These are phyloP conservation scores for Globisporangium solare DNA, from an alignment of 352 stramenopile species.

Conservation along the genomic window DNA sequence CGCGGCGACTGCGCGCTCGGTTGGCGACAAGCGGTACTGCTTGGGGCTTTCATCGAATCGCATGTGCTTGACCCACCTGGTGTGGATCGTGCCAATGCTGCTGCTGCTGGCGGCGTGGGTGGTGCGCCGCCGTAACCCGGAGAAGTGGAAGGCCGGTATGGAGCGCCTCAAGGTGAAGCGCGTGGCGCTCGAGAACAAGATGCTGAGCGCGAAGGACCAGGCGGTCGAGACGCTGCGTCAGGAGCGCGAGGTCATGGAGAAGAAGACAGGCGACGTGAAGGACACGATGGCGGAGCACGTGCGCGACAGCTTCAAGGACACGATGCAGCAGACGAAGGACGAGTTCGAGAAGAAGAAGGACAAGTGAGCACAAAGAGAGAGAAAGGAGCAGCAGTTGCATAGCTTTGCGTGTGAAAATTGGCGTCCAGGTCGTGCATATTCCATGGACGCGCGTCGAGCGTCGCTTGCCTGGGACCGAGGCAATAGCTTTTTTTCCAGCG, in stretches of 20 bases:
- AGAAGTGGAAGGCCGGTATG: conserved; percentile 57
- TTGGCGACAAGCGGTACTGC: conserved; percentile 48
- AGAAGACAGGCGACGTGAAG: conserved; percentile 10
- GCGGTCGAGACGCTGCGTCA: conserved; percentile 30
- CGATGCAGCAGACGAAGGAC: not conserved
- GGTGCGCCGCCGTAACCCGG: conserved; percentile 57
- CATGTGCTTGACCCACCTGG: conserved; percentile 40
- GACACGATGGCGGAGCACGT: conserved; percentile 23
- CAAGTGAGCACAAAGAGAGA: conserved; percentile 1
- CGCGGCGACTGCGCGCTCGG: conserved; percentile 17
- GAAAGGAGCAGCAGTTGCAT: not conserved
- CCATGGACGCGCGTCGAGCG: too few species aligned
- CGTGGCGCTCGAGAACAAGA: conserved; percentile 37
- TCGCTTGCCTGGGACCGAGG: too few species aligned
- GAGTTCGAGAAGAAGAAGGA: conserved; percentile 7
- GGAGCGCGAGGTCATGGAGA: conserved; percentile 5
- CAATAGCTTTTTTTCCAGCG: too few species aligned
- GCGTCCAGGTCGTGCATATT: too few species aligned
- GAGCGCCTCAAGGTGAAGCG: conserved; percentile 44
- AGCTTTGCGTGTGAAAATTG: too few species aligned
- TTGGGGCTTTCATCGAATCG: conserved; percentile 35
- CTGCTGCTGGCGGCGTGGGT: conserved; percentile 28
- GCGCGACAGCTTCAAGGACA: not conserved
- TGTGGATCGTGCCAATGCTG: conserved; percentile 43
- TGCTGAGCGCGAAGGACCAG: conserved; percentile 38